Percentiles rank a stretch among this genome's conserved stretches.
Evolutionary conservation across 2,329 filamentous ascomycete species (phyloP).

Genomic region (Colletotrichum incanum): DNA sequence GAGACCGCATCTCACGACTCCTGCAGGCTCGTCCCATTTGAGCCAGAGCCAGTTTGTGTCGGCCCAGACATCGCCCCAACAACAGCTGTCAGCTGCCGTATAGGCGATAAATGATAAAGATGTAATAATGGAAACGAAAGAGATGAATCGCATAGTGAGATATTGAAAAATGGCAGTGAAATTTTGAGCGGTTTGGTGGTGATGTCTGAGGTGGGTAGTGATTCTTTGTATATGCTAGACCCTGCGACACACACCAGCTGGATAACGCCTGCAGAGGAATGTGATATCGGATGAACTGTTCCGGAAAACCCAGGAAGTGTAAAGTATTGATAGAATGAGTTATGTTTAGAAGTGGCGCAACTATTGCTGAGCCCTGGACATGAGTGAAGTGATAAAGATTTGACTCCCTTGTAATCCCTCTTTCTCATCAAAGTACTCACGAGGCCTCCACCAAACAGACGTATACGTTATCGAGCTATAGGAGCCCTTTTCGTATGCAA

Average conservation of each 20-base stretch:
- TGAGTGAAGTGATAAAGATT: no score
- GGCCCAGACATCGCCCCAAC: conserved; percentile 10
- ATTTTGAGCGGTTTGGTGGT: background rate
- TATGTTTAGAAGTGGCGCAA: background rate
- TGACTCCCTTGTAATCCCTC: background rate
- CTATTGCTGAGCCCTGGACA: background rate
- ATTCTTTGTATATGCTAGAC: background rate
- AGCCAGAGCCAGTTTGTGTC: conserved; percentile 5
- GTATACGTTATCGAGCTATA: background rate
- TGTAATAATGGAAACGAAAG: background rate
- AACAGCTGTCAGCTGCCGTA: conserved; percentile 14
- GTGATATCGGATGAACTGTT: background rate
- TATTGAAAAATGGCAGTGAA: background rate
- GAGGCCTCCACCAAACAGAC: background rate
- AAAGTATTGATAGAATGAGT: background rate
- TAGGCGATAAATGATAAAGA: background rate
- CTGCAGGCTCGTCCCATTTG: conserved; percentile 20
- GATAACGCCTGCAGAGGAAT: background rate
- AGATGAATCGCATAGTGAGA: conserved; percentile 3
- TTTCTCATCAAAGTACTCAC: background rate
- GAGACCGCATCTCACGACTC: conserved; percentile 20
- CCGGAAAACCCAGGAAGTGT: no score
- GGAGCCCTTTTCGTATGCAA: background rate
- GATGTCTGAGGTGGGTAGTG: background rate
- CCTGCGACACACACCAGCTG: background rate